phyloP scores from a whole-genome alignment of 202 grass and related monocot species.

The Schoenoplectus triqueter region DNA sequence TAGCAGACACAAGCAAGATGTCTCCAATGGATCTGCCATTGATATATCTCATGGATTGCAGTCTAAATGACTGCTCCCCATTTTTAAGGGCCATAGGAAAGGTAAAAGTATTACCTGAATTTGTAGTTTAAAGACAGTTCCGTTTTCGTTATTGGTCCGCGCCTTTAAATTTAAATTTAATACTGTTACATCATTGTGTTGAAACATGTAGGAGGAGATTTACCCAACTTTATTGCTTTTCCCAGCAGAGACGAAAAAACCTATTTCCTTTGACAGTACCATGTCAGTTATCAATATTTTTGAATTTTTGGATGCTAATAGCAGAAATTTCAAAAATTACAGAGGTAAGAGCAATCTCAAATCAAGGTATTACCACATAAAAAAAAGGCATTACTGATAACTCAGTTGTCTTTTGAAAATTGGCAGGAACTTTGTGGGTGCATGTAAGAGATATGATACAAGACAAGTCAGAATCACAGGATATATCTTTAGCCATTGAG shows the following conservation, averaged over 20 bases:
- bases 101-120: constrained; percentile 50
- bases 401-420: constrained; percentile 32
- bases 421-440: constrained; percentile 67
- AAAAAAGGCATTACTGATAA: constrained; percentile 10
- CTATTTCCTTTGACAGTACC: constrained; percentile 65
- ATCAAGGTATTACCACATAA: constrained; percentile 1
- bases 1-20: constrained; percentile 54
- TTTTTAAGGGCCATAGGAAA: constrained; percentile 62
- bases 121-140: constrained; percentile 27
- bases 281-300: constrained; percentile 76
- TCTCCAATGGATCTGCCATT: constrained; percentile 58
- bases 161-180: constrained; percentile 31
- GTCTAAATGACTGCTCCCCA: constrained; percentile 69
- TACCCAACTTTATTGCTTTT: constrained; percentile 84
- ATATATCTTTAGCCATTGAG: constrained; percentile 44
- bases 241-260: constrained; percentile 72
- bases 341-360: constrained; percentile 30
- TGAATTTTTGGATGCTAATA: constrained; percentile 71
- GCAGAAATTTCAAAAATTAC: constrained; percentile 54
- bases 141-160: constrained; percentile 37
- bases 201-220: constrained; percentile 64
- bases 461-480: constrained; percentile 34
- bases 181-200: constrained; percentile 40
- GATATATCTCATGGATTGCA: constrained; percentile 88
- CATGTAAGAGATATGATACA: background rate